Base-by-base conservation (phyloP, 2,329 filamentous ascomycete species). In the Ascochyta pisi region DNA sequence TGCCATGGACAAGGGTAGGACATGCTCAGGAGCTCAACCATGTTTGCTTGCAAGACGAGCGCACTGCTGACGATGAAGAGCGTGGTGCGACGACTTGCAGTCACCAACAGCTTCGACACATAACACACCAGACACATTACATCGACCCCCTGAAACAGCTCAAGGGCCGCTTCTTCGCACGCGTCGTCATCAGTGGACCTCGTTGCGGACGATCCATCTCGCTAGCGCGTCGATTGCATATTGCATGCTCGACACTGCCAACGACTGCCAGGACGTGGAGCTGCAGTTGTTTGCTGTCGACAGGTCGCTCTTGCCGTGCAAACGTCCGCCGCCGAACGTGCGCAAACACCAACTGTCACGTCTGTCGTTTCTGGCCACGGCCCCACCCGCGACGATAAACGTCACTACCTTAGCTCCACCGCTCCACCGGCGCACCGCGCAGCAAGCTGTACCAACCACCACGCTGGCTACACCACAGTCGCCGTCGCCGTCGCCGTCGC, bases 391-490 rank as follows among this genome's bases (percentile, higher is more conserved):
- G 44, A 48, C 43, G 42, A 44, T 26, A 38, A 56, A 46, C 47
- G 53, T 56, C 46, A 56, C 41, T 12, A 37, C 37, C 51, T 38
- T 43, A 22, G 51, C 47, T 50, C 42, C 42, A 19, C 46, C 37
- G 53, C 47, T 50, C 42, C 42, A 19, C 46, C 37, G n/a, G 53
- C 53, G 53, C 53, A 47, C 53, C 42, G 47, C 53, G 53, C 53
- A 56, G 8, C 54, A 15, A 29, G 9, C 27, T 10, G 27, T 9
- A 2, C 27, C 27, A 31, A 60, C 62, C 57, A 41, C 44, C 66
- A 73, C 65, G 48, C 70, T 75, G 71, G 71, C 63, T 51, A 60
- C 66, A 53, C 56, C 64, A 58, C 63, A 59, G 50, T 61, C 64
- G 40, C 59, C 50, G 38, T 62, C 65, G 19, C 62, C 59, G 50